Percentiles rank a stretch among this genome's conserved stretches.
Conservation (phyloP, 805 yeast species). For the Candida silvicultrix region DNA sequence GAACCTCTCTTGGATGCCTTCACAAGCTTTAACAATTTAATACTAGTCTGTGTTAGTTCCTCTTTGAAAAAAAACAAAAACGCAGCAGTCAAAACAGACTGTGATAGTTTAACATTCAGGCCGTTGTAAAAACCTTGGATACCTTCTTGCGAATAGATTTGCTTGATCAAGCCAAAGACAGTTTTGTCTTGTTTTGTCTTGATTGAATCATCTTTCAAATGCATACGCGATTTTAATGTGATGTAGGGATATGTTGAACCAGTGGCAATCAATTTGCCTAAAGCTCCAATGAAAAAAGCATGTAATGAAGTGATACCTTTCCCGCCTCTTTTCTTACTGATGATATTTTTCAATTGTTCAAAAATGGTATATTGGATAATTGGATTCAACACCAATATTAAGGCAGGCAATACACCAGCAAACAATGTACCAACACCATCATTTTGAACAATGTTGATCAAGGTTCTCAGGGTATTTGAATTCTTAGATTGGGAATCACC, state of each 20-base stretch:
- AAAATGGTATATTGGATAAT: slow-evolving; percentile 87
- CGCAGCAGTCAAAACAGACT: slow-evolving; percentile 84
- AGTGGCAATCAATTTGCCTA: slow-evolving; percentile 88
- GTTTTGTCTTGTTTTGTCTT: slow-evolving; percentile 22
- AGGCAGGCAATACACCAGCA: slow-evolving; percentile 84
- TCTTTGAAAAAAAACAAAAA: slow-evolving; percentile 88
- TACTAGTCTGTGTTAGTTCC: slow-evolving; percentile 60
- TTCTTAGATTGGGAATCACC: slow-evolving; percentile 12
- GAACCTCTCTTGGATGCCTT: slow-evolving; percentile 9
- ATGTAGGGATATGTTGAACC: slow-evolving; percentile 86
- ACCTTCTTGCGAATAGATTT: slow-evolving; percentile 67
- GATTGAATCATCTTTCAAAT: slow-evolving; percentile 39
- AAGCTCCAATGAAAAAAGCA: slow-evolving; percentile 83
- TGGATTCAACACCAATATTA: slow-evolving; percentile 81
- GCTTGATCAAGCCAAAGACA: slow-evolving; percentile 44
- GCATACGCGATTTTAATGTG: slow-evolving; percentile 86
- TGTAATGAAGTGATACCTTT: slow-evolving; percentile 62
- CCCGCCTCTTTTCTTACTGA: slow-evolving; percentile 36
- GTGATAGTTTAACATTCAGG: slow-evolving; percentile 69
- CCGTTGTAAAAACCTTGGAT: slow-evolving; percentile 77
- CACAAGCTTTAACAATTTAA: slow-evolving; percentile 42
- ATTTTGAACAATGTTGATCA: slow-evolving; percentile 54
- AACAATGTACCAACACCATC: slow-evolving; percentile 74
- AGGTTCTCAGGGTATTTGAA: slow-evolving; percentile 45
- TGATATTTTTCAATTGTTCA: slow-evolving; percentile 72